Evolutionary conservation across 164 flowering plant species (phyloP).

Genomic region (Piper betle): DNA sequence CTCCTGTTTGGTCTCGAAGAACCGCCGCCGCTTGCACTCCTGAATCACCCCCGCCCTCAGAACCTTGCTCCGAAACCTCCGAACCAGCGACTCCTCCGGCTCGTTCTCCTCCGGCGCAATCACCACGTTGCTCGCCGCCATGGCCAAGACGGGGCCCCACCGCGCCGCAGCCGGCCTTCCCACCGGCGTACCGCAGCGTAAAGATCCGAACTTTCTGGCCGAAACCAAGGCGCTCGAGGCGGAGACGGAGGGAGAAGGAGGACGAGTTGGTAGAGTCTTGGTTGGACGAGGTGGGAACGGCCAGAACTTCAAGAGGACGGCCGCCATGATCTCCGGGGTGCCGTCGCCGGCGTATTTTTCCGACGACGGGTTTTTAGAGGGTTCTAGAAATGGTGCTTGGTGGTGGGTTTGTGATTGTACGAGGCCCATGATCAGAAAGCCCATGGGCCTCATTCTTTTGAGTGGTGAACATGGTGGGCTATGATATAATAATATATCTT

Average conservation of each 20-base stretch:
- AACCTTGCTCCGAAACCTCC: constrained; percentile 58
- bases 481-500: no score
- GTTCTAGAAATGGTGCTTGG: no score
- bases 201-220: not conserved
- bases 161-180: no score
- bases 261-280: not conserved
- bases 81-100: constrained; percentile 52
- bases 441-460: no score
- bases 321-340: not conserved
- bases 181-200: not conserved
- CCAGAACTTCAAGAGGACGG: not conserved
- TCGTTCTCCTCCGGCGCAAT: constrained; percentile 56
- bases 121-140: constrained; percentile 42
- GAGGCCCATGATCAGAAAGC: no score
- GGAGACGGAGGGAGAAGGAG: not conserved
- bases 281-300: not conserved
- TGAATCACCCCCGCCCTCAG: constrained; percentile 58
- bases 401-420: no score
- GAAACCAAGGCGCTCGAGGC: not conserved
- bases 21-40: constrained; percentile 54
- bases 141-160: not conserved
- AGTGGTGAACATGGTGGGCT: no score
- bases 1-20: constrained; percentile 55
- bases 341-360: not conserved
- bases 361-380: not conserved